Percentiles rank a stretch among this genome's conserved stretches.
Evolutionary conservation across 495 filamentous ascomycete species (phyloP).

Genomic region (Hypoxylon intermedium): DNA sequence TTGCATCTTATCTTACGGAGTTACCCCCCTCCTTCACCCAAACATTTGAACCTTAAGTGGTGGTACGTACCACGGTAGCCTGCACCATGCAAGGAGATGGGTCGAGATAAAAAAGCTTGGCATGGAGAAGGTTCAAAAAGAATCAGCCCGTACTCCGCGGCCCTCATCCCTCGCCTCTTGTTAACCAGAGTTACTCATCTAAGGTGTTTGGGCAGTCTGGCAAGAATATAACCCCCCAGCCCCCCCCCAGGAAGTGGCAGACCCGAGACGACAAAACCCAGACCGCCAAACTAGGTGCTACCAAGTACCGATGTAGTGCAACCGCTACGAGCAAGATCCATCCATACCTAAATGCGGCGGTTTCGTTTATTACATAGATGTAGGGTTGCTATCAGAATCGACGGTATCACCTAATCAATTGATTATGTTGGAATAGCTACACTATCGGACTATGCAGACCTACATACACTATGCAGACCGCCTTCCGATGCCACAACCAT

Average conservation of each 20-base stretch:
- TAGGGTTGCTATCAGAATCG: conserved; percentile 8
- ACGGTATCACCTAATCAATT: conserved; percentile 30
- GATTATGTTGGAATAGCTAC: conserved; percentile 8
- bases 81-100: conserved; percentile 34
- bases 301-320: conserved; percentile 8
- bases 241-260: too few relatives aligned
- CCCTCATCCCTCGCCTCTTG: too few relatives aligned
- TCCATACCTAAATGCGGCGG: conserved; percentile 9
- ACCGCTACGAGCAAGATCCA: conserved; percentile 9
- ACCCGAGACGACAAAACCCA: conserved; percentile 1
- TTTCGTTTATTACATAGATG: conserved; percentile 1
- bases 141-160: too few relatives aligned
- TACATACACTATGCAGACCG: conserved; percentile 30
- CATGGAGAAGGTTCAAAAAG: too few relatives aligned
- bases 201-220: too few relatives aligned
- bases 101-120: conserved; percentile 42
- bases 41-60: conserved; percentile 15
- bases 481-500: conserved; percentile 26
- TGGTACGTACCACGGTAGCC: conserved; percentile 35
- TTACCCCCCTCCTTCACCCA: conserved; percentile 18
- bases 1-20: conserved; percentile 38
- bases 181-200: too few relatives aligned
- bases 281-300: conserved; percentile 14
- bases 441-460: too few relatives aligned
- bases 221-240: too few relatives aligned